Percentiles rank a stretch among this genome's conserved stretches.
Conservation (phyloP, 2,329 filamentous ascomycete species). For the Biscogniauxia sp. region DNA sequence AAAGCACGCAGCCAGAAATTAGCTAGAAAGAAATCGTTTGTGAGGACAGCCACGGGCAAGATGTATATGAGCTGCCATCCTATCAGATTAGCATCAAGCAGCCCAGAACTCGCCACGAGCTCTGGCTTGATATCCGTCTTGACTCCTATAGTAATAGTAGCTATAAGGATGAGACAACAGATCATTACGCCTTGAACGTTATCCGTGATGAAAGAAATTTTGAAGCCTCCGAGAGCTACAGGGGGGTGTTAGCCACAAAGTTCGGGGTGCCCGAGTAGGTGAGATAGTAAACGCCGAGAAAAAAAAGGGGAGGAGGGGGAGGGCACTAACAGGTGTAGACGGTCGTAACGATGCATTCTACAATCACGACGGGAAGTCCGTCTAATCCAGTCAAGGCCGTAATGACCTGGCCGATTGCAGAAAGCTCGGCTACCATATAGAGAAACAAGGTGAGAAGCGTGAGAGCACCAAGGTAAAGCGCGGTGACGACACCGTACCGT, state of each 20-base stretch:
- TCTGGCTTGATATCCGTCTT: constrained; percentile 69
- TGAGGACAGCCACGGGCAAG: constrained; percentile 74
- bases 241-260: constrained; percentile 11
- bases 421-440: constrained; percentile 85
- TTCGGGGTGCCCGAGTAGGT: not conserved
- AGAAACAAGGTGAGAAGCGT: constrained; percentile 79
- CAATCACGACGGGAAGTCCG: constrained; percentile 71
- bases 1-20: constrained; percentile 85
- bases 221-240: constrained; percentile 76
- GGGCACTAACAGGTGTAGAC: constrained; percentile 70
- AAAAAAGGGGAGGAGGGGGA: not conserved
- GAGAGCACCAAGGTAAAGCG: constrained; percentile 73
- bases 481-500: constrained; percentile 67
- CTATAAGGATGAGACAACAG: constrained; percentile 69
- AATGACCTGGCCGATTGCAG: constrained; percentile 76
- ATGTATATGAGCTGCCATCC: constrained; percentile 89
- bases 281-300: not conserved
- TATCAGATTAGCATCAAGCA: constrained; percentile 66
- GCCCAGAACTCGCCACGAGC: constrained; percentile 65
- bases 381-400: constrained; percentile 71
- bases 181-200: constrained; percentile 81
- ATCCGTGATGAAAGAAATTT: constrained; percentile 80
- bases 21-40: constrained; percentile 84
- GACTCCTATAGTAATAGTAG: constrained; percentile 73
- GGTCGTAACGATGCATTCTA: constrained; percentile 74